A percentile compares a stretch with the other conserved stretches of the same genome.
Conservation (phyloP, 176 grass and related monocot species). For the Tillandsia fasciculata region DNA sequence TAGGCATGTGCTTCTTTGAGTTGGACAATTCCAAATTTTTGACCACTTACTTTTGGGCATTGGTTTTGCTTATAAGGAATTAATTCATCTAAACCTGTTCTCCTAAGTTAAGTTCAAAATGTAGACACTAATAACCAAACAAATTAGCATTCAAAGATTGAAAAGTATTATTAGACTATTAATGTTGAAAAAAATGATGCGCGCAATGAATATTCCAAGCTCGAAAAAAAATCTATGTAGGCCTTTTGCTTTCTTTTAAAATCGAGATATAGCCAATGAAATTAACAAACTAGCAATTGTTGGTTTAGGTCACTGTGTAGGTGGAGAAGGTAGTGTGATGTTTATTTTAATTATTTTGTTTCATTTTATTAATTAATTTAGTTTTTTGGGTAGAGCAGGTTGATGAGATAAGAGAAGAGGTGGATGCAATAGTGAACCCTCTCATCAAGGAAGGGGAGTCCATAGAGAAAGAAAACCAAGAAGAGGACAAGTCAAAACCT, state of each 20-base stretch:
- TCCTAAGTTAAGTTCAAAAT: too few species aligned
- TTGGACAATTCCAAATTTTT: not conserved
- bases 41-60: not conserved
- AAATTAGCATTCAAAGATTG: too few species aligned
- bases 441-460: conserved; percentile 23
- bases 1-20: too few species aligned
- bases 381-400: conserved; percentile 18
- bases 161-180: too few species aligned
- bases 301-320: too few species aligned
- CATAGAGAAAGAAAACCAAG: conserved; percentile 1
- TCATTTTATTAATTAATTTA: not conserved
- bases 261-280: too few species aligned
- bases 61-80: not conserved
- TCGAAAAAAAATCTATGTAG: too few species aligned
- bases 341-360: not conserved
- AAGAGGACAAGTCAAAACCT: not conserved
- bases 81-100: not conserved
- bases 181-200: too few species aligned
- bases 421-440: conserved; percentile 41
- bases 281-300: too few species aligned
- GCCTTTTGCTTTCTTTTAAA: too few species aligned
- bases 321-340: not conserved
- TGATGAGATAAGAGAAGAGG: conserved; percentile 42
- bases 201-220: too few species aligned
- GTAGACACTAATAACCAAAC: too few species aligned